These are phyloP conservation scores for Massarina eburnea DNA, from an alignment of 2,329 filamentous ascomycete genomes.

Conservation along the genomic window DNA sequence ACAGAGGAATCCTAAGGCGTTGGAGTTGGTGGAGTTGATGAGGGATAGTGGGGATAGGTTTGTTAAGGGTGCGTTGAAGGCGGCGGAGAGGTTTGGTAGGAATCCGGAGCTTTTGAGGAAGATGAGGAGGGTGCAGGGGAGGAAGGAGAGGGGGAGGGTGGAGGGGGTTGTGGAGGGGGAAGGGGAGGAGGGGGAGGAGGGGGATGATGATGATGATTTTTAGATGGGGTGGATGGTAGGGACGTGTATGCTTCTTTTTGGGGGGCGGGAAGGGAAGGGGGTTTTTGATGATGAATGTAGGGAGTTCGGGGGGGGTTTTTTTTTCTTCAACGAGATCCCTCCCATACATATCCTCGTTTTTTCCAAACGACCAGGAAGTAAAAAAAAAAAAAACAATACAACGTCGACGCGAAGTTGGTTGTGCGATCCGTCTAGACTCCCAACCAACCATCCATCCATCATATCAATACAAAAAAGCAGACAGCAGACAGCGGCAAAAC, in stretches of 20 bases:
- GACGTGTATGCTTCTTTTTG: too few species aligned
- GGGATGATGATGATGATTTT: slow-evolving; percentile 52
- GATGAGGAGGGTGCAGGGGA: neutral
- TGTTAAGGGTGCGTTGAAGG: slow-evolving; percentile 86
- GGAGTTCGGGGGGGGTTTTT: too few species aligned
- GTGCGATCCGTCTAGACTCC: too few species aligned
- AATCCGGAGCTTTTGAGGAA: slow-evolving; percentile 32
- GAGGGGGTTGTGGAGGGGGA: slow-evolving; percentile 71
- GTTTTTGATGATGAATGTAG: too few species aligned
- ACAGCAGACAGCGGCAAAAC: too few species aligned
- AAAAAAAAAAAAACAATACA: too few species aligned
- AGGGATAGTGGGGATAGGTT: slow-evolving; percentile 82
- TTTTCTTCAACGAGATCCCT: too few species aligned
- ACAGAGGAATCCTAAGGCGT: slow-evolving; percentile 88
- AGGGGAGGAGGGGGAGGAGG: slow-evolving; percentile 62
- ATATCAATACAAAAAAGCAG: too few species aligned
- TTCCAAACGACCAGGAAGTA: too few species aligned
- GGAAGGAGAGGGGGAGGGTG: neutral
- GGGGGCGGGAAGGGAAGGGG: neutral
- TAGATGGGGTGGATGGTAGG: neutral
- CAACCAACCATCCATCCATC: too few species aligned
- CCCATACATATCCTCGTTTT: too few species aligned
- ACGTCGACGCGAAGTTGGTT: too few species aligned
- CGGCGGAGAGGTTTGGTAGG: slow-evolving; percentile 82
- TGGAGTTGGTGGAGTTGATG: slow-evolving; percentile 88